Conservation (phyloP, 139 green algal species). For the Micractinium sp. region DNA sequence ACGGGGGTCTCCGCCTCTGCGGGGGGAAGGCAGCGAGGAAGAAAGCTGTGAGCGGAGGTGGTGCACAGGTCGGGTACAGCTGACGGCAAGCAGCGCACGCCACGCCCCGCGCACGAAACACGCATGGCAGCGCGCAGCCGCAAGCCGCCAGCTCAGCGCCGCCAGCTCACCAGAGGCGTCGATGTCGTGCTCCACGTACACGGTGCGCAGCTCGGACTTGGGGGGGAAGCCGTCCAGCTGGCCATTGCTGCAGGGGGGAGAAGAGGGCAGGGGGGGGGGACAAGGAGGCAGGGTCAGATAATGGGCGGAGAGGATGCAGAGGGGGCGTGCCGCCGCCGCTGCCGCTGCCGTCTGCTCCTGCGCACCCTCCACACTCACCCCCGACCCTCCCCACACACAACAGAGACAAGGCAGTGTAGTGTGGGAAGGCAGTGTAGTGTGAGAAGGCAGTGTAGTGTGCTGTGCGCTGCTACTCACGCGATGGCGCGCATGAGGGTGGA, state of each 20-base stretch:
- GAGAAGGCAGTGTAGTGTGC: no score
- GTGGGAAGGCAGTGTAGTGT: no score
- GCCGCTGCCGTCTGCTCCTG: no score
- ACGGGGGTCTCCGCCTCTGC: constrained; percentile 61
- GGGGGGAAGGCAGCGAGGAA: neutral
- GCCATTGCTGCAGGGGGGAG: constrained; percentile 51
- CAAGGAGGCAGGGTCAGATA: neutral
- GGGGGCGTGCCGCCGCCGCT: neutral
- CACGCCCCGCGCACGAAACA: no score
- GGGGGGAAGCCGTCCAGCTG: constrained; percentile 80
- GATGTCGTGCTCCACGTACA: constrained; percentile 82
- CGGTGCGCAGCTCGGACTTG: constrained; percentile 60
- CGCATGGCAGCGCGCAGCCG: neutral
- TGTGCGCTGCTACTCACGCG: constrained; percentile 1
- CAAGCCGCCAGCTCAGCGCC: neutral
- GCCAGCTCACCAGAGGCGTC: constrained; percentile 44
- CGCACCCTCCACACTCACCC: no score
- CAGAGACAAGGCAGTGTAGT: neutral
- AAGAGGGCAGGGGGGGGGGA: neutral
- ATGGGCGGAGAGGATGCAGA: neutral
- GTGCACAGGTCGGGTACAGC: neutral
- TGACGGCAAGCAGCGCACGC: no score
- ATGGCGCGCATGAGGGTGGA: constrained; percentile 96
- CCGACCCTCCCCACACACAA: neutral
- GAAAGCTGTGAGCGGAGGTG: neutral